Conservation (phyloP, 306 rosid genomes). For the Medicago lupulina region DNA sequence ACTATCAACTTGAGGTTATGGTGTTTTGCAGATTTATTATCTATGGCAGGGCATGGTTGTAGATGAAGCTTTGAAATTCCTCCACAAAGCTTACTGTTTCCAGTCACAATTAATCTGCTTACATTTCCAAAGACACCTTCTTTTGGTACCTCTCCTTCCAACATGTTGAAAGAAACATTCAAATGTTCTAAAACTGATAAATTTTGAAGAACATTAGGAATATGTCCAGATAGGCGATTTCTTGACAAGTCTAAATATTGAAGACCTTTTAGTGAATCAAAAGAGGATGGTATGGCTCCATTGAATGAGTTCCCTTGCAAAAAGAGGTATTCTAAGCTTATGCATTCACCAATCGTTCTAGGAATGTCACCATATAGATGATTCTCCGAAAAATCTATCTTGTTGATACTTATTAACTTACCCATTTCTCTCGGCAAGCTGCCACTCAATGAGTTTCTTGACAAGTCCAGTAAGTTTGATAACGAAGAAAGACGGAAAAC, state of each 20-base stretch:
- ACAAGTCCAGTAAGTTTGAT: neutral
- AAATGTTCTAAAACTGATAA: neutral
- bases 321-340: constrained; percentile 33
- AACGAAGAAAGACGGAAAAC: neutral
- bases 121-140: neutral
- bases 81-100: constrained; percentile 29
- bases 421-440: constrained; percentile 34
- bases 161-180: neutral
- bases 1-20: neutral
- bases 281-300: constrained; percentile 41
- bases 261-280: constrained; percentile 38
- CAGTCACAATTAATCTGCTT: neutral
- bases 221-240: constrained; percentile 42
- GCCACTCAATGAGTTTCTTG: neutral
- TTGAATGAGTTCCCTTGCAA: constrained; percentile 44
- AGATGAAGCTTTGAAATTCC: neutral
- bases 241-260: constrained; percentile 39
- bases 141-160: neutral
- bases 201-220: neutral
- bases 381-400: constrained; percentile 36
- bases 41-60: constrained; percentile 25
- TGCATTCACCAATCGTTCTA: constrained; percentile 36
- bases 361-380: constrained; percentile 45
- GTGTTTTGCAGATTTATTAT: constrained; percentile 1
- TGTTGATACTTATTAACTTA: neutral